Base-by-base conservation (phyloP, 2,329 filamentous ascomycete genomes). In the Penicillium sp. region DNA sequence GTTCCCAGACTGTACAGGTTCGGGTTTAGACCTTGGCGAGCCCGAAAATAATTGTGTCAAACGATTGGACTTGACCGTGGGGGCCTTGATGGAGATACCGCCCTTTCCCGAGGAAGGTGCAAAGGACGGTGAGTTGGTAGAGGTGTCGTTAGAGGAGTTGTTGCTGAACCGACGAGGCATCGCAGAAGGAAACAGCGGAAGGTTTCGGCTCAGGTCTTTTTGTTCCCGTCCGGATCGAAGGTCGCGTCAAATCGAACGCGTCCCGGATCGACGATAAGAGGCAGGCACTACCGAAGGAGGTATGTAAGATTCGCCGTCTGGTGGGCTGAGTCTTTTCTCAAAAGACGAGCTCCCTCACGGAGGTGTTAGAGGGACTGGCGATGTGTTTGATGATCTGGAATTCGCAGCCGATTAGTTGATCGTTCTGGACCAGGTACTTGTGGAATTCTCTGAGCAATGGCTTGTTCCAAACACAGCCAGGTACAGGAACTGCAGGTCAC, bases 21-120 rank as follows among this genome's bases (percentile, higher is more conserved):
- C 79, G 54, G 84, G 78, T 72, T 87, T 90, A 58, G 80, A 76
- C 75, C 90, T 92, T 58, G 87, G 86, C 42, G 87, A 87, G 44
- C 83, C 82, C 51, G 87, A 88, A 72, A 95, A 95, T 73, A 95
- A 82, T 66, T 90, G 86, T 59, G 83, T 83, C 61, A 95, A 81
- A 66, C 88, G 86, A 71, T 84, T 90, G 67, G 82, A 80, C 72
- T 88, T 89, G 62, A 75, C 70, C 46, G 75, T 72, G 47, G 77
- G 73, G 50, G 74, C 65, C 62, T 76, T 75, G 56, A 71, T 73
- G 62, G 69, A 64, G 56, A 69, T 70, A 54, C 73, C 73, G 68
- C 74, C 75, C 72, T 83, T 83, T 69, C 80, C 80, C 64, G 71
- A 71, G 59, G 76, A 62, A 58, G 71, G 65, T 63, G 78, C 75